Conservation (phyloP, 441 rosid species). For the Bocquillonia castaneifolia region DNA sequence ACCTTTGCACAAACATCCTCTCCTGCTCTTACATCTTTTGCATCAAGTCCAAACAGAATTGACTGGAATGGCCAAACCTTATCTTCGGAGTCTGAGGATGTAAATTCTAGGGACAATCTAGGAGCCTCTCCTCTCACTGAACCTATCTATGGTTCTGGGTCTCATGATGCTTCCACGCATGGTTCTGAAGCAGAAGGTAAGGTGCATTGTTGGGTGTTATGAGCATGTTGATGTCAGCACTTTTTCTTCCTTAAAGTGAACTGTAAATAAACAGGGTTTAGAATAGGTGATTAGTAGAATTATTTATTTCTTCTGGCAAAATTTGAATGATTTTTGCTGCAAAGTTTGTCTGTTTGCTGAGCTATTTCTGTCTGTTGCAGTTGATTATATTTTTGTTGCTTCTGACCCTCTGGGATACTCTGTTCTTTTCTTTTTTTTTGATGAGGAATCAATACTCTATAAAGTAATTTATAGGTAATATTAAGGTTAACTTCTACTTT, state of each 20-base stretch:
- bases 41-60: conserved; percentile 29
- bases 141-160: conserved; percentile 15
- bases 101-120: conserved; percentile 29
- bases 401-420: neutral
- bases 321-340: neutral
- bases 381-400: neutral
- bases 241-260: neutral
- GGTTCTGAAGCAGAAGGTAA: conserved; percentile 35
- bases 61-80: conserved; percentile 36
- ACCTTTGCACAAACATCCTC: conserved; percentile 33
- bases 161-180: conserved; percentile 29
- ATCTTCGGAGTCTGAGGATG: conserved; percentile 41
- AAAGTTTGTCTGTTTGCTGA: neutral
- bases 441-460: neutral
- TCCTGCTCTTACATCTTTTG: conserved; percentile 27
- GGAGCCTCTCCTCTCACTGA: conserved; percentile 25
- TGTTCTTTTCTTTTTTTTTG: neutral
- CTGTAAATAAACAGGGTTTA: neutral
- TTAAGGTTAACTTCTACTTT: neutral
- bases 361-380: neutral
- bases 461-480: neutral
- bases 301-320: neutral
- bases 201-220: conserved; percentile 11
- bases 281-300: neutral
- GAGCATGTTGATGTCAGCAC: neutral